Evolutionary conservation across 1,284 basidiomycete genomes (phyloP), one percentile per base, ranked within the genome.

Genomic region (Cryptococcus wingfieldii): DNA sequence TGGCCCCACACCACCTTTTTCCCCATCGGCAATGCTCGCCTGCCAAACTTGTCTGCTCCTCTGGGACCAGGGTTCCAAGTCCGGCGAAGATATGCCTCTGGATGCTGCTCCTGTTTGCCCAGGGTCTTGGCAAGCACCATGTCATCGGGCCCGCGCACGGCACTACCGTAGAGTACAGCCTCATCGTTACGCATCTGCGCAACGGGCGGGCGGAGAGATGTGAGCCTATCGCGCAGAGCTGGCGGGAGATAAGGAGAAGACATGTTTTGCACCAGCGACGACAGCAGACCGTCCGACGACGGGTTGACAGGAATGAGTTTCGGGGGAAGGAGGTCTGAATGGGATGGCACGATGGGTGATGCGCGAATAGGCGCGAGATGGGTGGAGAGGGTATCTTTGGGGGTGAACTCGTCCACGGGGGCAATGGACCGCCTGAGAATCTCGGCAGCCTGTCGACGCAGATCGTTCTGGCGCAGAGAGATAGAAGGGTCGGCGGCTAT

Each of bases 31-130:
- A 75, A 58, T 23, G 51, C 55, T 5, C 60, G 65, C 18, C 60
- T 57, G 9, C 56, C 45, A 62, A 59, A 75, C 31, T 67, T 67
- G 1, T 70, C 68, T 3, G 46, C 37, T 9, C 73, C 71, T 37
- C 58, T 58, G 3, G 68, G 67, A 12, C 70, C 69, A 13, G 60
- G 55, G 52, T 71, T 69, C 72, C 72, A 74, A 10, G 73, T 75
- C 5, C 68, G 63, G 16, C 63, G 56, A 19, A 71, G 59, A 14
- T 51, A 62, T 8, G 55, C 55, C 38, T 60, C 47, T 1, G 39
- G 18, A 13, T 52, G 46, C 27, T 60, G 60, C 4, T 51, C 37
- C 38, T 67, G 56, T 51, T 72, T 75, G 25, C 70, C 71, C 3
- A 64, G 59, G 3, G 69, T 67, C 57, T 68, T 67, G 18, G 62